These are phyloP conservation scores for Brettanomyces sp. DNA, from an alignment of 805 yeast species.

Conservation along the genomic window DNA sequence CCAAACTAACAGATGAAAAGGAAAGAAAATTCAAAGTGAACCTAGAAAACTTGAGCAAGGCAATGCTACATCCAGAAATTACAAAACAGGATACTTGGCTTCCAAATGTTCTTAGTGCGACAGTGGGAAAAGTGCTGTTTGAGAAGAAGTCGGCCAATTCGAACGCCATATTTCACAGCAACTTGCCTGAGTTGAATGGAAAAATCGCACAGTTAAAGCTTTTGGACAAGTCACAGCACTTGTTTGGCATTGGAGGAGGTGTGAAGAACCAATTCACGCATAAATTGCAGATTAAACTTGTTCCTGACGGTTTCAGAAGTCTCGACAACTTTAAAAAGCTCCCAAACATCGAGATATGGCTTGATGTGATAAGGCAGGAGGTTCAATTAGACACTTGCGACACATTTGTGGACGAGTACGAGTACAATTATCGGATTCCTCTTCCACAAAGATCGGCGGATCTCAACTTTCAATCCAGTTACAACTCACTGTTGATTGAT, in stretches of 20 bases:
- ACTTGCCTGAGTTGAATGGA: constrained; percentile 17
- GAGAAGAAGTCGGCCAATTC: constrained; percentile 5
- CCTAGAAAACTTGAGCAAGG: constrained; percentile 2
- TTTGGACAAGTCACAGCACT: constrained; percentile 13
- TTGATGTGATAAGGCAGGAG: constrained; percentile 15
- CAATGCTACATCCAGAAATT: constrained; percentile 6
- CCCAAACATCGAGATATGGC: constrained; percentile 25
- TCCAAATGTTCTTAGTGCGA: constrained; percentile 18
- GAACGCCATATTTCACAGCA: constrained; percentile 16
- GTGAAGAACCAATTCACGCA: constrained; percentile 20
- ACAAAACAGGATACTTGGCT: constrained; percentile 9
- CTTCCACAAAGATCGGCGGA: constrained; percentile 20
- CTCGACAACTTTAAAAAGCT: constrained; percentile 13
- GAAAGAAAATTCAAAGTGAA: constrained; percentile 1
- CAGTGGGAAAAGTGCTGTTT: constrained; percentile 21
- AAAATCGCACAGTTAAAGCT: constrained; percentile 15
- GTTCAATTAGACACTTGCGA: constrained; percentile 13
- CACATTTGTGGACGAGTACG: constrained; percentile 20
- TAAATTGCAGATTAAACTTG: constrained; percentile 20
- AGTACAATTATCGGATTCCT: constrained; percentile 17
- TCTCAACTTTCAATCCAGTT: constrained; percentile 22
- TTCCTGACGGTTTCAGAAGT: constrained; percentile 22
- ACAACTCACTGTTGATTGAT: constrained; percentile 18
- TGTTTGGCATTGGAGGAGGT: constrained; percentile 24
- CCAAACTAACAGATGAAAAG: not conserved